A percentile compares a stretch with the other conserved stretches of the same genome.
Evolutionary conservation across 2,329 filamentous ascomycete genomes (phyloP).

Genomic region (Harringtonia lauricola): DNA sequence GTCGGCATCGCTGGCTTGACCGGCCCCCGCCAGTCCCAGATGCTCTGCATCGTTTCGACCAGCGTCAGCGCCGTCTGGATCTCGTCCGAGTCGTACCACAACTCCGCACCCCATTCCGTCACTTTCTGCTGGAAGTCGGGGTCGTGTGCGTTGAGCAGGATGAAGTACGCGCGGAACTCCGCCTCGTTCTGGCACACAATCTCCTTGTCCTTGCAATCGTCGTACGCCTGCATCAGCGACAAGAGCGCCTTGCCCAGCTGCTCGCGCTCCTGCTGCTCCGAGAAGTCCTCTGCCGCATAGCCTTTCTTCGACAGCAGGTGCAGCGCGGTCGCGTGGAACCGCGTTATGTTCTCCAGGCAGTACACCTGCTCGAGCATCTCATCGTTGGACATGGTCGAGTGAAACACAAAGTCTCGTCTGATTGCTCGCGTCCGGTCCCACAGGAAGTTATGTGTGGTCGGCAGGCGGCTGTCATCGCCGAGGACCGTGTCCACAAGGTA

Average conservation of each 20-base stretch:
- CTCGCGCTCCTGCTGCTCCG: conserved; percentile 56
- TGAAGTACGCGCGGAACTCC: conserved; percentile 55
- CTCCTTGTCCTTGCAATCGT: conserved; percentile 49
- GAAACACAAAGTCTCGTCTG: conserved; percentile 57
- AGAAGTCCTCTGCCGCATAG: conserved; percentile 47
- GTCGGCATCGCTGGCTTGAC: conserved; percentile 37
- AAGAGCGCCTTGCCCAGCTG: conserved; percentile 55
- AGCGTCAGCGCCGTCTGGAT: conserved; percentile 52
- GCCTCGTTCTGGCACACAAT: conserved; percentile 50
- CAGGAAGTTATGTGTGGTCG: conserved; percentile 48
- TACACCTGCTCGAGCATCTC: conserved; percentile 50
- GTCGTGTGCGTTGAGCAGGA: conserved; percentile 50
- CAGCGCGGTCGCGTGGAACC: conserved; percentile 55
- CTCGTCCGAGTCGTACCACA: conserved; percentile 43
- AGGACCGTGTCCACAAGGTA: conserved; percentile 53
- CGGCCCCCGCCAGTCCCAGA: conserved; percentile 44
- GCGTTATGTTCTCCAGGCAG: conserved; percentile 53
- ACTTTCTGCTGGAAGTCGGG: conserved; percentile 45
- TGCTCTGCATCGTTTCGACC: conserved; percentile 49
- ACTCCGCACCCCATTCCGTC: conserved; percentile 41
- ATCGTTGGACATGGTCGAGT: conserved; percentile 45
- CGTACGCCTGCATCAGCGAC: conserved; percentile 55
- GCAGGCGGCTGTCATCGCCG: conserved; percentile 39
- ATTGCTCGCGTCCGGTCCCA: conserved; percentile 60
- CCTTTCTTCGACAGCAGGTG: conserved; percentile 50